Evolutionary conservation across 495 filamentous ascomycete species (phyloP), one percentile per base, ranked within the genome.

Genomic region (Neurospora sp.): DNA sequence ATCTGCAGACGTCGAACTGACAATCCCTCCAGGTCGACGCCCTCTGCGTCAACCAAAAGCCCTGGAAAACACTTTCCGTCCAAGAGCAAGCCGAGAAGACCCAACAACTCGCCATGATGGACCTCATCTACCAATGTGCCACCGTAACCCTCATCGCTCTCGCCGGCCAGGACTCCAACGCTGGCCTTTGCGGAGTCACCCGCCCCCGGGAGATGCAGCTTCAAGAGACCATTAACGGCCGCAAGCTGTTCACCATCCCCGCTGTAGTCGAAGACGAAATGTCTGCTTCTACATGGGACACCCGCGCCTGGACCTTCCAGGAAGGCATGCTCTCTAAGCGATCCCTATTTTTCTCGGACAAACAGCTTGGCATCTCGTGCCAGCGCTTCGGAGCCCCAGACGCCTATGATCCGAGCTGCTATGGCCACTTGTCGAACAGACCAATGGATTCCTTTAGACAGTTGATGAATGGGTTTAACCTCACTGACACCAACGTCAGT

Each of bases 31-130:
- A 75, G 73, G 69, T 78, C 1, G 76, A 78, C 48, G 77, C 70
- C 11, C 70, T 78, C 6, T 78, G 74, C 48, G 74, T 77, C 48
- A 73, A 76, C 39, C 76, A 78, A 41, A 75, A 48, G 4, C 71
- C 71, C 0, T 37, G 53, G 53, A 2, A 65, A 7, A 75, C 71
- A 16, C 73, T 75, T 3, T 72, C 70, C 1, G 59, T 41, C 3
- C 37, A 68, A 14, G 71, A 78, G 20, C 31, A 41, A 39, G 69
- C 37, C 12, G 72, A 71, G 14, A 75, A 75, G 31, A 22, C 68
- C 3, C 40, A 71, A 0, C 53, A 74, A 11, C 46, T 74, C 14
- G 48, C 38, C 3, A 75, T 77, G 74, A 77, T 77, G 76, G 70
- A 72, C 39, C 37, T 70, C 12, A 73, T 75, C 31, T 77, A 73